Conservation (phyloP, 169 alveolate species). For the Theileria orientalis region DNA sequence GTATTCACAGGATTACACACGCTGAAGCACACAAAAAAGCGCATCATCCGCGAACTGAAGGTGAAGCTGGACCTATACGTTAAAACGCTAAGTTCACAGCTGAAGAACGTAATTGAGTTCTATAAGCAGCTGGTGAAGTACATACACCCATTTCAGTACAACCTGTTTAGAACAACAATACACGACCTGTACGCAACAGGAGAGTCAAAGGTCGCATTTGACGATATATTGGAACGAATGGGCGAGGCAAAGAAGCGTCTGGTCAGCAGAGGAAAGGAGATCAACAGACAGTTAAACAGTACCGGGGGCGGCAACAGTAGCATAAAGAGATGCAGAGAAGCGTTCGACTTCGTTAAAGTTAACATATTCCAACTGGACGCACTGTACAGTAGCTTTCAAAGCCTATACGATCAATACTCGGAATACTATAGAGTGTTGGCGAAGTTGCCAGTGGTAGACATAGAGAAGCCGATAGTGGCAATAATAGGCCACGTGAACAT, state of each 20-base stretch:
- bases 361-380: conserved; percentile 48
- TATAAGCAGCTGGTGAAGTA: conserved; percentile 37
- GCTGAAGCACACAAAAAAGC: conserved; percentile 46
- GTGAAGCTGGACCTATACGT: conserved; percentile 63
- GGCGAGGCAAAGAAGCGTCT: conserved; percentile 17
- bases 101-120: conserved; percentile 51
- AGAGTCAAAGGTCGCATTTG: conserved; percentile 23
- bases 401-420: conserved; percentile 26
- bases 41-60: conserved; percentile 57
- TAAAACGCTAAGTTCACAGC: conserved; percentile 49
- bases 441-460: conserved; percentile 44
- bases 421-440: conserved; percentile 20
- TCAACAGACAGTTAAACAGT: conserved; percentile 24
- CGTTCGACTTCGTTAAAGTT: conserved; percentile 53
- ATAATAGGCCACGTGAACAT: conserved; percentile 58
- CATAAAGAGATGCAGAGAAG: conserved; percentile 53
- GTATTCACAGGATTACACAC: conserved; percentile 61
- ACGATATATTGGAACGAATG: conserved; percentile 33
- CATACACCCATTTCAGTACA: conserved; percentile 70
- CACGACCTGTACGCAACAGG: conserved; percentile 21
- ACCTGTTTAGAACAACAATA: conserved; percentile 44
- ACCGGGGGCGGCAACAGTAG: no score
- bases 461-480: conserved; percentile 43
- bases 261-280: conserved; percentile 20
- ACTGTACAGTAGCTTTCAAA: conserved; percentile 24